Evolutionary conservation across 108 stramenopile genomes (phyloP).

Genomic region (Aurantiochytrium sp.): DNA sequence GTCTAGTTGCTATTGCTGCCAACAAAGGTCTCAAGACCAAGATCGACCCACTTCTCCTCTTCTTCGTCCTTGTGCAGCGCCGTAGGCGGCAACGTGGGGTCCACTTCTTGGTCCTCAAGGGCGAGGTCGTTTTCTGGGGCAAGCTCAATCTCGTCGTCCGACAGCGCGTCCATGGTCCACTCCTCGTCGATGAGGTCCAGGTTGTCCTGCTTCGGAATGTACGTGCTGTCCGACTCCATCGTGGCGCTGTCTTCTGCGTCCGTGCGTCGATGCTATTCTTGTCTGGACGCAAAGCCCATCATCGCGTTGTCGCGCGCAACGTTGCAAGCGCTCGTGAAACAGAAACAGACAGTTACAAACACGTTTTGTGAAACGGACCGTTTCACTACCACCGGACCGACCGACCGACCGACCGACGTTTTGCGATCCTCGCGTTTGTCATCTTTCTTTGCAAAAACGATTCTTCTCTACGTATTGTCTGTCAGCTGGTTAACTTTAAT

Average conservation of each 20-base stretch:
- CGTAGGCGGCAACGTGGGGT: not conserved
- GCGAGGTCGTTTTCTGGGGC: not conserved
- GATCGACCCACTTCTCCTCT: not conserved
- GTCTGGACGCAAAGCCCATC: too few species aligned
- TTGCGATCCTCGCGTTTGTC: too few species aligned
- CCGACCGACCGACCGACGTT: too few species aligned
- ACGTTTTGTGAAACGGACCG: too few species aligned
- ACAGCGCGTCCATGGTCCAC: not conserved
- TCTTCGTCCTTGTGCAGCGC: not conserved
- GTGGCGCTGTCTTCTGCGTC: not conserved
- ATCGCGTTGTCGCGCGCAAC: too few species aligned
- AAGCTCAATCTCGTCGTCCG: conserved; percentile 9
- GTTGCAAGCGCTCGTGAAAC: too few species aligned
- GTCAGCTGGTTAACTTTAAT: too few species aligned
- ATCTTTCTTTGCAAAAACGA: too few species aligned
- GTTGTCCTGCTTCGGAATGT: conserved; percentile 19
- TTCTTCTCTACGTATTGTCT: too few species aligned
- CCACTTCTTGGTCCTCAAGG: not conserved
- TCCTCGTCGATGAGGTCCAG: conserved; percentile 2
- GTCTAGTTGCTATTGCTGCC: not conserved
- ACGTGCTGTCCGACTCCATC: conserved; percentile 8
- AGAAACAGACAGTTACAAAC: too few species aligned
- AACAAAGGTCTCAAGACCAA: not conserved
- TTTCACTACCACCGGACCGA: too few species aligned
- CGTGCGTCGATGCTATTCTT: too few species aligned